Conservation (phyloP, 768 basidiomycete species). For the Mycena galericulata region DNA sequence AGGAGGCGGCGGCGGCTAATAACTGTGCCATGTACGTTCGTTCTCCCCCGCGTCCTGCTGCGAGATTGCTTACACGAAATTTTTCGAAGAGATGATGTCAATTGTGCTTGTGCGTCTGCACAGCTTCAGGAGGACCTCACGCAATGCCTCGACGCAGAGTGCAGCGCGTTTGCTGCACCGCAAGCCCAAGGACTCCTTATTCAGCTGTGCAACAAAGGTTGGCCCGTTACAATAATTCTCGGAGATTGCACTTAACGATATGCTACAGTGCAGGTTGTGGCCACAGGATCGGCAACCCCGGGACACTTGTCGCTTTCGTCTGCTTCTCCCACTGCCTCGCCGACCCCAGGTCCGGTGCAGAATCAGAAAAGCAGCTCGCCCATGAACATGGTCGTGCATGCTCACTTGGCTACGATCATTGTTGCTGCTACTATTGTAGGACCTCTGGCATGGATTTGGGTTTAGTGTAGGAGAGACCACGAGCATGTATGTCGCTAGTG, state of each 20-base stretch:
- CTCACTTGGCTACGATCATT: neutral
- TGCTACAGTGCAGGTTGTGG: slow-evolving; percentile 17
- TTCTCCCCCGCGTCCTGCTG: no score
- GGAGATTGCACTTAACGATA: neutral
- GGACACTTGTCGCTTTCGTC: slow-evolving; percentile 25
- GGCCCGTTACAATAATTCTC: neutral
- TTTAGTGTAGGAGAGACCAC: neutral
- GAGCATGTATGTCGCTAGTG: no score
- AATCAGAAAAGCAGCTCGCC: slow-evolving; percentile 16
- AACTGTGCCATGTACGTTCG: slow-evolving; percentile 20
- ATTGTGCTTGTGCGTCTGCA: slow-evolving; percentile 32
- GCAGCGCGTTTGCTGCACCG: slow-evolving; percentile 28
- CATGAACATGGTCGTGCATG: neutral
- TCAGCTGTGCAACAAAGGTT: slow-evolving; percentile 35
- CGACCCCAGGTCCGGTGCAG: slow-evolving; percentile 4
- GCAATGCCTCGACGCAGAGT: slow-evolving; percentile 32
- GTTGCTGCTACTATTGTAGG: slow-evolving; percentile 9
- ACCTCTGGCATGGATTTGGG: slow-evolving; percentile 13
- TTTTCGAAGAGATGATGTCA: slow-evolving; percentile 25
- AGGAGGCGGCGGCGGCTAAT: slow-evolving; percentile 25
- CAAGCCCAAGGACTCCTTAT: slow-evolving; percentile 30
- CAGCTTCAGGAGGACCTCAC: slow-evolving; percentile 33
- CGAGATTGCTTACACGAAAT: neutral
- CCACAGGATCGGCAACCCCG: slow-evolving; percentile 25
- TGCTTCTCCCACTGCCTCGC: neutral